phyloP scores from a whole-genome alignment of 768 basidiomycete genomes.

The Kwoniella shandongensis region DNA sequence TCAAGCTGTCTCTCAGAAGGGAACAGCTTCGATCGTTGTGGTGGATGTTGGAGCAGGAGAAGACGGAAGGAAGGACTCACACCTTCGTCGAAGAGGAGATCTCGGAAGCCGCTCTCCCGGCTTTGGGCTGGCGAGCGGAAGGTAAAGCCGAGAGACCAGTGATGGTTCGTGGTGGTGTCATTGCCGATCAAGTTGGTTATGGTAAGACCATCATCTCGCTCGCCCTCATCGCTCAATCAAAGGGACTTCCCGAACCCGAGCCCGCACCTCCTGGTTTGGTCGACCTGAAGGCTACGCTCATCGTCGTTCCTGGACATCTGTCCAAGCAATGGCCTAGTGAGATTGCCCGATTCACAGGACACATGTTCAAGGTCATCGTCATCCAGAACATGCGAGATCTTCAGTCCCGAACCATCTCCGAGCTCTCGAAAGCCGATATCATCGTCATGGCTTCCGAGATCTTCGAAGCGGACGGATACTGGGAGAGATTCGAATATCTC shows the following conservation, averaged over 20 bases:
- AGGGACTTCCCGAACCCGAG: conserved; percentile 49
- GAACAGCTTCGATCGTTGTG: conserved; percentile 87
- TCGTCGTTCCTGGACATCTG: conserved; percentile 86
- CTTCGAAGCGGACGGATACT: conserved; percentile 71
- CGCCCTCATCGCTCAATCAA: conserved; percentile 73
- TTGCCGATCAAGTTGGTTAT: conserved; percentile 95
- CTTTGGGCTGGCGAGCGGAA: conserved; percentile 92
- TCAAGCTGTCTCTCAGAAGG: conserved; percentile 69
- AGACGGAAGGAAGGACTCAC: conserved; percentile 57
- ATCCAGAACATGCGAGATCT: conserved; percentile 70
- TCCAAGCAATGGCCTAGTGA: conserved; percentile 88
- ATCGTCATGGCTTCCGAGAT: conserved; percentile 81
- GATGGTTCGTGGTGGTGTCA: conserved; percentile 78
- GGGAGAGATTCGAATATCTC: conserved; percentile 47
- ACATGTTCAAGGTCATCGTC: conserved; percentile 64
- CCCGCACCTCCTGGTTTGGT: conserved; percentile 55
- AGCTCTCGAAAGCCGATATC: conserved; percentile 77
- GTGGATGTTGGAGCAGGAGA: conserved; percentile 89
- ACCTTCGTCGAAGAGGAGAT: conserved; percentile 93
- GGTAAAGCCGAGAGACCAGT: conserved; percentile 78
- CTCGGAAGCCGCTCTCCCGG: conserved; percentile 79
- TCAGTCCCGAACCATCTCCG: conserved; percentile 69
- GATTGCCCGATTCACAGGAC: conserved; percentile 72
- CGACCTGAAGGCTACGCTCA: conserved; percentile 73
- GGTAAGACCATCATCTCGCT: conserved; percentile 95